These are phyloP conservation scores for Tinospora cordifolia DNA, from an alignment of 164 flowering plant genomes.

Conservation along the genomic window DNA sequence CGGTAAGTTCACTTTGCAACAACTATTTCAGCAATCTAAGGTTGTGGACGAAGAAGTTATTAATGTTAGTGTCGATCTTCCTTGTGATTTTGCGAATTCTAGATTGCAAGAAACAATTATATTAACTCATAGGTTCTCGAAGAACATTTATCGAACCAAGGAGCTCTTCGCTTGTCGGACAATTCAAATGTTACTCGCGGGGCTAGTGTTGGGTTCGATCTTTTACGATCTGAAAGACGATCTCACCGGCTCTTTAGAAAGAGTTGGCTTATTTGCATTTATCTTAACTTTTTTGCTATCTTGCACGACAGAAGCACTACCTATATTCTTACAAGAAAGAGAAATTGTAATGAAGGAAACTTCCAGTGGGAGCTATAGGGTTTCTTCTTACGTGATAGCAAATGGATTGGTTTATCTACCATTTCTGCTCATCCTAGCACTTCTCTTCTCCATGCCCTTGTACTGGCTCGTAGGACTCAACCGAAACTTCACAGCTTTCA, in stretches of 20 bases:
- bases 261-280: constrained; percentile 87
- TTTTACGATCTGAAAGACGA: constrained; percentile 56
- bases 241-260: constrained; percentile 50
- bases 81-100: constrained; percentile 48
- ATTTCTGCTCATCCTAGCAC: constrained; percentile 62
- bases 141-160: constrained; percentile 60
- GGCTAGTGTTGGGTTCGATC: constrained; percentile 75
- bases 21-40: constrained; percentile 73
- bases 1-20: constrained; percentile 57
- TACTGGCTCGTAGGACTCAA: constrained; percentile 92
- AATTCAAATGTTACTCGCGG: constrained; percentile 65
- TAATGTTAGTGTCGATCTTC: constrained; percentile 14
- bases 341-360: constrained; percentile 88
- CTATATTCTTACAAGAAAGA: constrained; percentile 86
- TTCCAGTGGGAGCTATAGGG: constrained; percentile 78
- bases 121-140: constrained; percentile 66
- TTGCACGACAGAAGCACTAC: constrained; percentile 80
- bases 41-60: constrained; percentile 41
- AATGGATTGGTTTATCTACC: constrained; percentile 83
- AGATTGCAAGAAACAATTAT: constrained; percentile 50
- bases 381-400: constrained; percentile 84
- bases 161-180: constrained; percentile 74
- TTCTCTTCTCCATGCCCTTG: constrained; percentile 58
- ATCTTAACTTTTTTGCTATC: constrained; percentile 70
- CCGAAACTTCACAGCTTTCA: constrained; percentile 41